A percentile compares a stretch with the other conserved stretches of the same genome.
These are phyloP conservation scores for Penicillium psychrosexuale DNA, from an alignment of 2,329 filamentous ascomycete genomes.

Conservation along the genomic window DNA sequence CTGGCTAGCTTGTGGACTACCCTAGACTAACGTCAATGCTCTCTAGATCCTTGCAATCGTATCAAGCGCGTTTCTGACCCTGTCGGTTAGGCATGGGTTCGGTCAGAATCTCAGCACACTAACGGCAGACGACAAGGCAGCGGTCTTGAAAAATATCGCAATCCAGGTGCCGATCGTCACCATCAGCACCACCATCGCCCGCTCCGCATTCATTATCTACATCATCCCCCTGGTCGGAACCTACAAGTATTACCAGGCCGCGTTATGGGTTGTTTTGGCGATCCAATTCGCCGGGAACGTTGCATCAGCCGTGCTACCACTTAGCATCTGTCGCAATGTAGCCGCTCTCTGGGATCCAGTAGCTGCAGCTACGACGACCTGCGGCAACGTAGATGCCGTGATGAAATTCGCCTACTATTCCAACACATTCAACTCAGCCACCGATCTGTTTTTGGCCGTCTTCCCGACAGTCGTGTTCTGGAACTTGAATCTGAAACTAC, in stretches of 20 bases:
- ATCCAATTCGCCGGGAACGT: constrained; percentile 28
- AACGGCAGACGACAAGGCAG: constrained; percentile 4
- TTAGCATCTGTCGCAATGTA: constrained; percentile 28
- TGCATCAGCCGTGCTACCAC: constrained; percentile 26
- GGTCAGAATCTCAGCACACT: constrained; percentile 20
- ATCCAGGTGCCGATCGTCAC: constrained; percentile 30
- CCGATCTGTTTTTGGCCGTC: constrained; percentile 30
- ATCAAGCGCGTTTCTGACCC: constrained; percentile 24
- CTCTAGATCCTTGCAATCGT: constrained; percentile 23
- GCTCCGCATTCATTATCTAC: constrained; percentile 29
- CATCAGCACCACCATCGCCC: constrained; percentile 30
- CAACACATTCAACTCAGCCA: constrained; percentile 29
- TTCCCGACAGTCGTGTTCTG: constrained; percentile 32
- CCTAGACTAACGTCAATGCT: neutral
- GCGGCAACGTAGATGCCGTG: constrained; percentile 20
- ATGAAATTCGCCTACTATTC: constrained; percentile 32
- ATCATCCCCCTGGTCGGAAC: constrained; percentile 27
- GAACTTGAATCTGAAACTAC: constrained; percentile 29
- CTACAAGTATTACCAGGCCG: constrained; percentile 22
- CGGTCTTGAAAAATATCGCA: constrained; percentile 28
- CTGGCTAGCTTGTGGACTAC: neutral
- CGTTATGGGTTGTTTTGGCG: constrained; percentile 23
- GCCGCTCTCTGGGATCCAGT: constrained; percentile 24
- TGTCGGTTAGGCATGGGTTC: constrained; percentile 29
- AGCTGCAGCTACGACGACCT: constrained; percentile 23